Percentiles rank a stretch among this genome's conserved stretches.
Evolutionary conservation across 1,284 basidiomycete genomes (phyloP).

Genomic region (Ceratobasidium sp.): DNA sequence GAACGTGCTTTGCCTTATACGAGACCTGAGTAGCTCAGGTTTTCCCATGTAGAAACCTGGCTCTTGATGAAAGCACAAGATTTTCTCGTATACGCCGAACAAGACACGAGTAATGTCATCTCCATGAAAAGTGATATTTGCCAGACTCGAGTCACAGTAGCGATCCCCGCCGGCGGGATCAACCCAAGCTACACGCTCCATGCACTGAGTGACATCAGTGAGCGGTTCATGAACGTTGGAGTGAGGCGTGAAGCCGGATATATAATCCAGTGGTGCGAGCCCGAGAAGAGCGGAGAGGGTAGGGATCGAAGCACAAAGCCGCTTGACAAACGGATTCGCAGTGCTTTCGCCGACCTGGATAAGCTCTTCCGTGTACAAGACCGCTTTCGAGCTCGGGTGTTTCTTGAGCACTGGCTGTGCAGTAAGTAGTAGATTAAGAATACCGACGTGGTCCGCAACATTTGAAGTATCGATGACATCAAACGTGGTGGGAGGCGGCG

Average conservation of each 20-base stretch:
- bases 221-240: conserved; percentile 18
- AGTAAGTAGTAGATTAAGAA: conserved; percentile 16
- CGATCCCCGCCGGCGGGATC: conserved; percentile 17
- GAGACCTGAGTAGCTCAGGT: not conserved
- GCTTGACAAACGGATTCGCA: conserved; percentile 47
- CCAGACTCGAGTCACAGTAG: not conserved
- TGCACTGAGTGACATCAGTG: not conserved
- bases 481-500: not conserved
- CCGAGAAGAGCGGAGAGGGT: conserved; percentile 19
- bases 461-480: conserved; percentile 37
- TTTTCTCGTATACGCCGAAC: conserved; percentile 27
- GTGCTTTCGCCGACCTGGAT: not conserved
- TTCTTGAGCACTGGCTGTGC: conserved; percentile 17
- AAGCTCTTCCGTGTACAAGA: conserved; percentile 23
- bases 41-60: conserved; percentile 46
- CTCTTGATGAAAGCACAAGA: conserved; percentile 55
- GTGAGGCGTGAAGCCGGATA: conserved; percentile 17
- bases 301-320: conserved; percentile 23
- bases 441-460: conserved; percentile 18
- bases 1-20: not conserved
- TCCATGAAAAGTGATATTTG: not conserved
- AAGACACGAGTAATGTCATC: not conserved
- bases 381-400: not conserved
- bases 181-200: conserved; percentile 33
- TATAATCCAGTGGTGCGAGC: conserved; percentile 2